Base-by-base conservation (phyloP, 768 basidiomycete genomes). In the Mycena crocata region DNA sequence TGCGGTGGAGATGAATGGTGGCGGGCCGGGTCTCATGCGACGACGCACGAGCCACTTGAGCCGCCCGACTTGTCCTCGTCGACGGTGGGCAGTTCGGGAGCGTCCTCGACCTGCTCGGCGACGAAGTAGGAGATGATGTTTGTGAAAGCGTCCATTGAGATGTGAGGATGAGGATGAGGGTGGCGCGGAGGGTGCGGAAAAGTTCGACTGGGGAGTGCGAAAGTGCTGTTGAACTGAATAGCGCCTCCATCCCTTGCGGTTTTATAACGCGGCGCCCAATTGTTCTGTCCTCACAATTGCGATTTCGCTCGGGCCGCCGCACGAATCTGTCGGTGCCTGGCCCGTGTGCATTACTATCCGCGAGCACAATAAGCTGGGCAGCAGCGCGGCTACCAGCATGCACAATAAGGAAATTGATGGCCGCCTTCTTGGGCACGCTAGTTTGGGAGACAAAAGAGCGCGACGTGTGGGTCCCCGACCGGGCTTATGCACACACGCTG, bases 141-240 rank as follows among this genome's bases (percentile, higher is more conserved):
- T 15, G 62, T 37, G 58, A 68, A 60, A 58, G 67, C 62, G 62
- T 68, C 67, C 67, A 68, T 68, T 59, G 37, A 55, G 12, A 45
- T 57, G 42, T n/a, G 61, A 26, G 62, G 62, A 50, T 62, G 58
- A 60, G 65, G 40, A 34, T n/a, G 66, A 45, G 31, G 58, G 59
- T 57, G 50, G 30, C 65, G 62, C 62, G 50, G 61, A 40, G 45
- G 50, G 9, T n/a, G n/a, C n/a, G 31, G 32, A 26, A 24, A n/a
- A 26, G 63, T 28, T 19, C 49, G 58, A 37, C 8, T 58, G 64
- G 23, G 50, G n/a, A 39, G 40, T 10, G 19, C 34, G 35, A 32
- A 34, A 17, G 54, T 14, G 40, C 48, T 46, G 21, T 6, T 40
- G 57, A 58, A 59, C 57, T 64, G 48, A 3, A 64, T 30, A 31